A percentile compares a stretch with the other conserved stretches of the same genome.
phyloP scores from a whole-genome alignment of 1,284 basidiomycete species.

The Laetiporus sulphureus region DNA sequence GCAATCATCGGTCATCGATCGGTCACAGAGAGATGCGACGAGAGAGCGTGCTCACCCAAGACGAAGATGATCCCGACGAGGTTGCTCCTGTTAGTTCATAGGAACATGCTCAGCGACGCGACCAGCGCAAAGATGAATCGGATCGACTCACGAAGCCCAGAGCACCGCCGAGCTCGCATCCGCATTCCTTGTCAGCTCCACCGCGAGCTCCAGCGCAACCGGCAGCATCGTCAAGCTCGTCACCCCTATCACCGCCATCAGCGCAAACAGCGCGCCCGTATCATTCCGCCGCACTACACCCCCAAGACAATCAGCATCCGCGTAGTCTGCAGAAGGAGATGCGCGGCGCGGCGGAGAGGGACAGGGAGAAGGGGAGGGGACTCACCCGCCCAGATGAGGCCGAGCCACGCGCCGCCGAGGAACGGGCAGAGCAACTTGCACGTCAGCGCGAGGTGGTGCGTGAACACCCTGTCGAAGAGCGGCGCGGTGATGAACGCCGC shows the following conservation, averaged over 20 bases:
- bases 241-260: constrained; percentile 63
- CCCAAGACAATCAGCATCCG: background rate
- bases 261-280: constrained; percentile 48
- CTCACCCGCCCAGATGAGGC: constrained; percentile 72
- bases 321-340: background rate
- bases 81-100: constrained; percentile 44
- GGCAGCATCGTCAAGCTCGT: constrained; percentile 64
- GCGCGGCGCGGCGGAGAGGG: background rate
- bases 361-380: constrained; percentile 6
- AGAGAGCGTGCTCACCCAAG: constrained; percentile 37
- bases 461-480: constrained; percentile 72
- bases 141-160: constrained; percentile 54
- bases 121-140: too few relatives aligned
- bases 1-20: background rate
- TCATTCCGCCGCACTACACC: constrained; percentile 34
- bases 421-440: constrained; percentile 55
- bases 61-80: constrained; percentile 58
- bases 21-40: background rate
- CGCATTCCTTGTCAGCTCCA: constrained; percentile 71
- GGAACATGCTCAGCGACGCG: background rate
- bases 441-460: constrained; percentile 56
- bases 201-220: constrained; percentile 65
- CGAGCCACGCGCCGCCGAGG: constrained; percentile 56
- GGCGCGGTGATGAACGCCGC: constrained; percentile 62
- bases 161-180: constrained; percentile 68